Evolutionary conservation across 2,329 filamentous ascomycete genomes (phyloP).

Genomic region (Aspergillus sp.): DNA sequence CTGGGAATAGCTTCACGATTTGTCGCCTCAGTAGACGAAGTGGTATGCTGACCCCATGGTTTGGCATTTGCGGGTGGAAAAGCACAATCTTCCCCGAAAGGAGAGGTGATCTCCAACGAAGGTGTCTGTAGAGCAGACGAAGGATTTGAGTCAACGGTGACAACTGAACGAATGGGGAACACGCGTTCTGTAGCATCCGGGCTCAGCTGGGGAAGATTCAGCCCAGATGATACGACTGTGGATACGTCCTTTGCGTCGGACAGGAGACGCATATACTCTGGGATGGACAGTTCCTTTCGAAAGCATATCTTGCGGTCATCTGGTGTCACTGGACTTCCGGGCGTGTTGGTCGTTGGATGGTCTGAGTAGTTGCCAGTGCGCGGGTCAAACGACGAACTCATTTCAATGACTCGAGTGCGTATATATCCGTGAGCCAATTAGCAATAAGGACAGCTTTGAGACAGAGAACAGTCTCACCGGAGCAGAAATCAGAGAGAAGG

Average conservation of each 20-base stretch:
- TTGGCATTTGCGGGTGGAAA: slow-evolving; percentile 3
- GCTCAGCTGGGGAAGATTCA: slow-evolving; percentile 19
- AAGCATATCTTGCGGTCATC: no score
- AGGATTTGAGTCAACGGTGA: slow-evolving; percentile 54
- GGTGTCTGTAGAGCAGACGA: slow-evolving; percentile 17
- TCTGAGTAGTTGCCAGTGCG: not conserved
- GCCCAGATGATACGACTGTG: slow-evolving; percentile 7
- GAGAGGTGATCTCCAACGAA: slow-evolving; percentile 14
- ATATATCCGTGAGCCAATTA: no score
- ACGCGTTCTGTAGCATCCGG: slow-evolving; percentile 49
- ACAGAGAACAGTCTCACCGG: no score
- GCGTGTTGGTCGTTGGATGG: no score
- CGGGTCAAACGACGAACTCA: not conserved
- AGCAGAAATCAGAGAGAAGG: no score
- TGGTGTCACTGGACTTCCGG: no score
- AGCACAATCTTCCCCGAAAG: slow-evolving; percentile 9
- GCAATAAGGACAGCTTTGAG: no score
- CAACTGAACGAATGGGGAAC: slow-evolving; percentile 69
- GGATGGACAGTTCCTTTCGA: slow-evolving; percentile 7
- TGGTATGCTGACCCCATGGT: not conserved
- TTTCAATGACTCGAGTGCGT: no score
- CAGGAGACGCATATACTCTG: slow-evolving; percentile 14
- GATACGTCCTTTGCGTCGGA: slow-evolving; percentile 11
- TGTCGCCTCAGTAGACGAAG: slow-evolving; percentile 1
- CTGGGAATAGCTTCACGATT: not conserved